phyloP scores from a whole-genome alignment of 768 basidiomycete species.

The Podaxis mareebaensis region DNA sequence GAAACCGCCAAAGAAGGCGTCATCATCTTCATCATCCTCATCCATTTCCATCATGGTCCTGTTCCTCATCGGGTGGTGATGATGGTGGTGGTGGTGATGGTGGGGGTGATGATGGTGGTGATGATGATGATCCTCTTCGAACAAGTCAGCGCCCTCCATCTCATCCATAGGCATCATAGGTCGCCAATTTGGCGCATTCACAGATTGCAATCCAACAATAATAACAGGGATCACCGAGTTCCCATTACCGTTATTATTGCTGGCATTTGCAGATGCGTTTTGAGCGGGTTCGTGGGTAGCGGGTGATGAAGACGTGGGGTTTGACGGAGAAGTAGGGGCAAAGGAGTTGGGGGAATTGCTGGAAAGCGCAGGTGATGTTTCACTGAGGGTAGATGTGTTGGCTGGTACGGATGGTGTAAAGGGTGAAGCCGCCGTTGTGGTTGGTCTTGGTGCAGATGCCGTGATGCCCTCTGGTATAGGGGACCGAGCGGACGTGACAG shows the following conservation, averaged over 20 bases:
- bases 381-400: neutral
- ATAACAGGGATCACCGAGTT: constrained; percentile 77
- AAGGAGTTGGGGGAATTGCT: too few relatives aligned
- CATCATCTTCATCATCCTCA: constrained; percentile 15
- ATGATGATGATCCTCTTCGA: constrained; percentile 12
- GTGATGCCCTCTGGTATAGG: constrained; percentile 1
- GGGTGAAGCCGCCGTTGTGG: neutral
- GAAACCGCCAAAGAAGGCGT: constrained; percentile 7
- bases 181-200: constrained; percentile 44
- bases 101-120: neutral
- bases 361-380: neutral
- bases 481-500: constrained; percentile 44
- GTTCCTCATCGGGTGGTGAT: constrained; percentile 2
- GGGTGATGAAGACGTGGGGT: constrained; percentile 12
- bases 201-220: constrained; percentile 80
- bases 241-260: constrained; percentile 4
- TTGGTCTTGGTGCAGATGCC: constrained; percentile 7
- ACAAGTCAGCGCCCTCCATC: constrained; percentile 24
- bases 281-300: constrained; percentile 14
- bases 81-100: neutral
- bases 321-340: constrained; percentile 16
- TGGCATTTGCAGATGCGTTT: neutral
- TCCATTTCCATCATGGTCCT: constrained; percentile 16
- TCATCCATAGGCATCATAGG: constrained; percentile 22
- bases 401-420: constrained; percentile 9